A percentile compares a stretch with the other conserved stretches of the same genome.
Evolutionary conservation across 73 alveolate species (phyloP).

Genomic region (Symbiodinium pilosum): DNA sequence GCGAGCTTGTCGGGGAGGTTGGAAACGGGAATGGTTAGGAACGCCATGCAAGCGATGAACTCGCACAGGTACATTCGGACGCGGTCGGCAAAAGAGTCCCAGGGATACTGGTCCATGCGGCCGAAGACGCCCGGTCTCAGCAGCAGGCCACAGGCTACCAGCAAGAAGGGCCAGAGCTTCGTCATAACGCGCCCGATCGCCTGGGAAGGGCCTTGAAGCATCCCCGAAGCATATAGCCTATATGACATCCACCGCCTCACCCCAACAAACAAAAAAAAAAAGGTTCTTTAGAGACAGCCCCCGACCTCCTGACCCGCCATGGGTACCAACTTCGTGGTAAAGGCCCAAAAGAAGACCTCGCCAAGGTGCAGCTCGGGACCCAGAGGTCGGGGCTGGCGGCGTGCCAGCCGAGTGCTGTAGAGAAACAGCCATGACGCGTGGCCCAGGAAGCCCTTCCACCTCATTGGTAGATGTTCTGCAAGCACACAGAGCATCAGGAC

Average conservation of each 20-base stretch:
- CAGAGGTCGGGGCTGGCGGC: conserved; percentile 11
- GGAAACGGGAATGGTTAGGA: not conserved
- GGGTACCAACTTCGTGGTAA: not conserved
- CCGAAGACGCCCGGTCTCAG: not conserved
- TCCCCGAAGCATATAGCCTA: not conserved
- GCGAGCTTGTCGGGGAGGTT: not conserved
- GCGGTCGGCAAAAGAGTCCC: not conserved
- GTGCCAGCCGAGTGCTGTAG: not conserved
- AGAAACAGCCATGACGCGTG: not conserved
- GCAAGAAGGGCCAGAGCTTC: conserved; percentile 3
- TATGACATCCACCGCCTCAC: not conserved
- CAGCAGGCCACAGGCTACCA: not conserved
- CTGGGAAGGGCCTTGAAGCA: not conserved
- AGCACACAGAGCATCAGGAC: not conserved
- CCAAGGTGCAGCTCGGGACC: not conserved
- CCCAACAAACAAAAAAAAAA: not conserved
- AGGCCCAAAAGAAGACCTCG: conserved; percentile 13
- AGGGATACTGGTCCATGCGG: not conserved
- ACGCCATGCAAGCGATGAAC: conserved; percentile 7
- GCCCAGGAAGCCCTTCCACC: conserved; percentile 7
- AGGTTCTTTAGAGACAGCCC: not conserved
- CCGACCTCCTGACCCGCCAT: not conserved
- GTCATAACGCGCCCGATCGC: not conserved
- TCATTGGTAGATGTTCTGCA: not conserved
- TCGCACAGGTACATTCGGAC: not conserved